phyloP scores from a whole-genome alignment of 257 asterid species.

The Solanum pinnatisectum region DNA sequence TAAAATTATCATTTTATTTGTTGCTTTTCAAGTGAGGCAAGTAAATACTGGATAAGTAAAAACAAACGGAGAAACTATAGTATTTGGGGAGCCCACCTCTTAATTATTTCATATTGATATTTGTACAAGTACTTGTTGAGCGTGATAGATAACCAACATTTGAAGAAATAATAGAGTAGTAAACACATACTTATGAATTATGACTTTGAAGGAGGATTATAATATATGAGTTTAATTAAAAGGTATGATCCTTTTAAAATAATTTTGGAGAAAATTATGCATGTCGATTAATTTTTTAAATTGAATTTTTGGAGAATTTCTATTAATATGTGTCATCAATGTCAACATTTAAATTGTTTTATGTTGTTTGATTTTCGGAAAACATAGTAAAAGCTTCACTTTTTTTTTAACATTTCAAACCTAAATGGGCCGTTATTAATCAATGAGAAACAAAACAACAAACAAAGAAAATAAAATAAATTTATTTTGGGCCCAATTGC shows the following conservation, averaged over 20 bases:
- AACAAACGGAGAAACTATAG: no score
- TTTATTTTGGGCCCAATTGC: neutral
- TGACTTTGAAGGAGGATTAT: neutral
- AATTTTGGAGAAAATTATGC: neutral
- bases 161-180: neutral
- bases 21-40: neutral
- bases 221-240: neutral
- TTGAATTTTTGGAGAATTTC: neutral
- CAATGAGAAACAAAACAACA: neutral
- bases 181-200: neutral
- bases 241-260: neutral
- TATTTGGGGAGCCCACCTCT: conserved; percentile 10
- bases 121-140: neutral
- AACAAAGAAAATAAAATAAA: neutral
- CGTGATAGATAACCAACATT: neutral
- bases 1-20: neutral
- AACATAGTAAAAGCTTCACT: neutral
- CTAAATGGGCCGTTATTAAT: neutral
- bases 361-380: neutral
- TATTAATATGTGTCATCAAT: neutral
- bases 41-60: neutral
- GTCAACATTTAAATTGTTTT: neutral
- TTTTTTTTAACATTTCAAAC: neutral
- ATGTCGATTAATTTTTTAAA: neutral
- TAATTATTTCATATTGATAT: neutral